Conservation (phyloP, 805 yeast genomes). For the Wickerhamiella sergipiensis region DNA sequence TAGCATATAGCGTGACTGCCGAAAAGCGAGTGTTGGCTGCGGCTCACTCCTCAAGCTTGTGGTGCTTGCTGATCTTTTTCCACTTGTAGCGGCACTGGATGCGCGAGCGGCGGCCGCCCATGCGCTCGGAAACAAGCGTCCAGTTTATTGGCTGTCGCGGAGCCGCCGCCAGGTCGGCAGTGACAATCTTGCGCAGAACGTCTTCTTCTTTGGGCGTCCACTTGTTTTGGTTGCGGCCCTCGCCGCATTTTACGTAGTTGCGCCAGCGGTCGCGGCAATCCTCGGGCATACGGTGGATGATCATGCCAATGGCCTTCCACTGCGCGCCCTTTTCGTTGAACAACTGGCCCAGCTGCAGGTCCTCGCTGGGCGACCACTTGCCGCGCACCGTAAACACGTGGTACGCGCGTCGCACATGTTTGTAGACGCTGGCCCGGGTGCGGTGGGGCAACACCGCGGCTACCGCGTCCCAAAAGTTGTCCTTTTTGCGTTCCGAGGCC, state of each 20-base stretch:
- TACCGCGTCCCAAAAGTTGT: slow-evolving; percentile 77
- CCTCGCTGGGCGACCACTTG: slow-evolving; percentile 80
- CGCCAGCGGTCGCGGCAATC: slow-evolving; percentile 96
- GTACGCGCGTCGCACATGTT: slow-evolving; percentile 81
- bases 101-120: slow-evolving; percentile 80
- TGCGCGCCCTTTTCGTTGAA: slow-evolving; percentile 61
- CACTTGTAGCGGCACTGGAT: slow-evolving; percentile 94
- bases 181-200: slow-evolving; percentile 40
- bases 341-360: slow-evolving; percentile 45
- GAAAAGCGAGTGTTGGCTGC: too few relatives aligned
- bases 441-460: slow-evolving; percentile 71
- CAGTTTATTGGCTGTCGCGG: slow-evolving; percentile 47
- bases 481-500: slow-evolving; percentile 74
- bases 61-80: slow-evolving; percentile 56
- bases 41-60: background rate
- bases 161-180: slow-evolving; percentile 28
- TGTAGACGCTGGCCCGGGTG: slow-evolving; percentile 79
- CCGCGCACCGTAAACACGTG: slow-evolving; percentile 82
- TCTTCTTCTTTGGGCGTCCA: slow-evolving; percentile 71
- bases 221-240: slow-evolving; percentile 55
- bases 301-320: slow-evolving; percentile 76
- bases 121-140: slow-evolving; percentile 79
- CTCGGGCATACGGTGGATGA: slow-evolving; percentile 88
- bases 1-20: too few relatives aligned
- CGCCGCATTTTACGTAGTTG: slow-evolving; percentile 87